Base-by-base conservation (phyloP, 2,329 filamentous ascomycete species). In the Alternaria triticina region DNA sequence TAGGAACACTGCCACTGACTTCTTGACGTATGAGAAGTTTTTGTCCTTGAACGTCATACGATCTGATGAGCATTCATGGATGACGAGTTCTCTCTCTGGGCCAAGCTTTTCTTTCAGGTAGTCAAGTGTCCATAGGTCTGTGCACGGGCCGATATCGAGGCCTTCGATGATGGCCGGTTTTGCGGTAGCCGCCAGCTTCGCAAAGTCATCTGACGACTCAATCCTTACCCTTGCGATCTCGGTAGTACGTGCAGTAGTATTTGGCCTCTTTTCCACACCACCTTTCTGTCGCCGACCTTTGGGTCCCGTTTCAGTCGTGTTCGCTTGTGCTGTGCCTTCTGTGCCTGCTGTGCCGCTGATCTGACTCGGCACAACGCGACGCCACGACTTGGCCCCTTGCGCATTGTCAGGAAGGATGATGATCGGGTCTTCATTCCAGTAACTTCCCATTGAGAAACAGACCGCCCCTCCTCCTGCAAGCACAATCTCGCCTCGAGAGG, bases 371-470 rank as follows among this genome's bases (percentile, higher is more conserved):
- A 61, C 49, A 22, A 45, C 54, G 58, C 57, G 56, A 61, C 61
- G 62, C 74, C 75, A 76, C 54, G 62, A 25, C 49, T 57, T 68
- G 40, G 59, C 25, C 56, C 67, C 67, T 65, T 65, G 63, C 54
- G 54, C 62, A 59, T 50, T 61, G 36, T 30, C 50, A 46, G 61
- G 55, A 45, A 68, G 68, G 27, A 79, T 70, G 5, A 62, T 65
- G 15, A 78, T 54, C 33, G 65, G 67, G 12, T 71, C 70, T 57
- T 73, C 57, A 52, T 94, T 94, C 92, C 92, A 96, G 73, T 88
- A 94, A 7, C 91, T 92, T 1, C 94, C 94, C 86, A 97, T 97
- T 0, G 92, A 94, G 82, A 97, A 97, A 77, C 93, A 97, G 0
- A 93, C 92, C 15, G 91, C 93, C 40, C 93, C 94, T 15, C 94